phyloP scores from a whole-genome alignment of 2,329 filamentous ascomycete species.

The Biscogniauxia marginata region DNA sequence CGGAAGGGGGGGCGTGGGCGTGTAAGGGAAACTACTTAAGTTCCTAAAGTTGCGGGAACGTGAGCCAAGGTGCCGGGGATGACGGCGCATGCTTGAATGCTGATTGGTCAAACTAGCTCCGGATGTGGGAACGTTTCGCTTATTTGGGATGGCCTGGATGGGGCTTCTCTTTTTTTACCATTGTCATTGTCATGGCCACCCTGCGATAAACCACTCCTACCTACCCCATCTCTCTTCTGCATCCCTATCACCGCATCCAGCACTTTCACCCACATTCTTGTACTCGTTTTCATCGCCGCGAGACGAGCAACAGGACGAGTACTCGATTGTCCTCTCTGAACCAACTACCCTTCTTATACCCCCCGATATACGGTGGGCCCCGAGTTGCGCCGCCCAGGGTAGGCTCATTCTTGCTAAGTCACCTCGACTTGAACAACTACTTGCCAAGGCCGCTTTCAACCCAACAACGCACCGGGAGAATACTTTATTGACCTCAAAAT shows the following conservation, averaged over 20 bases:
- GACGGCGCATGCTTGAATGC: constrained; percentile 19
- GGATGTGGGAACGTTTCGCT: constrained; percentile 26
- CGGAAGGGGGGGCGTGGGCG: constrained; percentile 16
- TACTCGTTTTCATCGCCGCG: constrained; percentile 60
- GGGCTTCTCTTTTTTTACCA: not conserved
- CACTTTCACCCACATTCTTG: constrained; percentile 54
- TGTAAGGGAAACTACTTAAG: constrained; percentile 6
- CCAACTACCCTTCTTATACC: constrained; percentile 17
- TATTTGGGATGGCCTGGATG: constrained; percentile 30
- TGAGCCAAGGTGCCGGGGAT: constrained; percentile 30
- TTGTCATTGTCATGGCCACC: constrained; percentile 29
- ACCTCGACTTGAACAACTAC: constrained; percentile 23
- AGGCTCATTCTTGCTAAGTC: constrained; percentile 20
- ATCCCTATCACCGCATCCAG: constrained; percentile 15
- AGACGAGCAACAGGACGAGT: constrained; percentile 39
- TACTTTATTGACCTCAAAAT: constrained; percentile 4
- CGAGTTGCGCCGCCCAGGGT: constrained; percentile 17
- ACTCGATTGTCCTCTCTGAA: constrained; percentile 29
- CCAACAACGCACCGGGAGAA: constrained; percentile 11
- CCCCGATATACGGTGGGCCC: constrained; percentile 12
- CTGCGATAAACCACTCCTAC: constrained; percentile 30
- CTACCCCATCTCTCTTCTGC: constrained; percentile 28
- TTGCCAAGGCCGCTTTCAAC: constrained; percentile 1
- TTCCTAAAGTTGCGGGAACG: constrained; percentile 18
- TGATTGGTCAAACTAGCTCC: constrained; percentile 25